Evolutionary conservation across 805 yeast genomes (phyloP), one percentile per base, ranked within the genome.

Genomic region (Tetrapisispora nanseiensis): DNA sequence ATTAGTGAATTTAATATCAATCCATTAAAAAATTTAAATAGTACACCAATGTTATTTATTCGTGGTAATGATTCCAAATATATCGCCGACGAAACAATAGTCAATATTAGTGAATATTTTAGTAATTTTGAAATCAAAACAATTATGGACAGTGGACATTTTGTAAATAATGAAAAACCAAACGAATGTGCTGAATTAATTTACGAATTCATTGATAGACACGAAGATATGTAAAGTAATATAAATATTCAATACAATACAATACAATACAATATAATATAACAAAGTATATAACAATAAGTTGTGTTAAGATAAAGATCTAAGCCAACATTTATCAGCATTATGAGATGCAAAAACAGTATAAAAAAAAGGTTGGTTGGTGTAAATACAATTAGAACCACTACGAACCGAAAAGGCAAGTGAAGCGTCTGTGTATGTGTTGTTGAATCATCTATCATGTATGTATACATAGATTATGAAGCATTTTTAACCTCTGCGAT

Each of bases 161-260:
- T 97, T 95, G 75, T 89, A 13, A 86, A 86, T 49, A 76, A 86
- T 32, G 97, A 90, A 56, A 81, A 82, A 50, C 95, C 97, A 1
- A 52, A 67, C 7, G 94, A 81, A 55, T 86, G 90, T 48, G 67
- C 85, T 20, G 75, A 70, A 3, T 63, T 66, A 6, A 76, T 84
- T 13, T 70, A 68, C 23, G 82, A 80, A 23, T 89, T 78, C 63
- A 69, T 86, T 6, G 77, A 75, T 33, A 58, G 67, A 42, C 55
- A 63, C 33, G 69, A 63, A 37, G 70, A 67, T 22, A 29, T n/a
- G 32, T 29, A n/a, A 15, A 29, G 13, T 11, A 11, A 4, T 11
- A 10, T 7, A 26, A 11, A 10, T 7, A 26, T n/a, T n/a, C n/a
- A n/a, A n/a, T n/a, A n/a, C n/a, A n/a, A n/a, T n/a, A n/a, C n/a